Base-by-base conservation (phyloP, 2,329 filamentous ascomycete genomes). In the Monilinia aucupariae region DNA sequence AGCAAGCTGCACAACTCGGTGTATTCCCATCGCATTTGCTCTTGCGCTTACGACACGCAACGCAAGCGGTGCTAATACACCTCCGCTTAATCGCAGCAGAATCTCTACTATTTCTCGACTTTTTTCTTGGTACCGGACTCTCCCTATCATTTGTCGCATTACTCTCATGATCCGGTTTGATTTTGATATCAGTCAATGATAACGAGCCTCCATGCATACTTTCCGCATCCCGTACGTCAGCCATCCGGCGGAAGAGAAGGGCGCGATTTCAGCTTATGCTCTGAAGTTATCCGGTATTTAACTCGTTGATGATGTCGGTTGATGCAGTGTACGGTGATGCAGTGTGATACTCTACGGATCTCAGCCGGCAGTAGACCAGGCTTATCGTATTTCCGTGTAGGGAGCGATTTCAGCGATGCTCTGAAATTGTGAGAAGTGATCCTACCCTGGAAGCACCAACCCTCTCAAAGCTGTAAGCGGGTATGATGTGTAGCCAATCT, bases 1-100 rank as follows among this genome's bases (percentile, higher is more conserved):
- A 86, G 76, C 94, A 99, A n/a, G 94, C 93, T 9, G 93, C 93
- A 74, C 94, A 97, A 70, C 90, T 92, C 7, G 93, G 93, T 6
- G 90, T 81, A 62, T 92, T 92, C 64, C 93, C 93, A 76, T 97
- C 93, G 75, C 93, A 97, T 82, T 92, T 93, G 54, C 87, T 90
- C 72, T 93, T 93, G 67, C 90, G 81, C 73, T 85, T 86, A 25
- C 90, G 83, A 74, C 90, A 93, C 22, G 90, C 89, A 71, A 92
- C 85, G 73, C 90, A 93, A 12, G 90, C 90, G n/a, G 88, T 92
- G 76, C 88, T 92, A 64, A 93, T 88, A 74, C 90, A 92, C 69
- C 89, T 82, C 67, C 90, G 81, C 75, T 92, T 92, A 51, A 69
- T 72, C 8, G 68, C 67, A 8, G 71, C 71, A 20, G 64, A 68